These are phyloP conservation scores for Fabrea salina DNA, from an alignment of 169 alveolate genomes.

Conservation along the genomic window DNA sequence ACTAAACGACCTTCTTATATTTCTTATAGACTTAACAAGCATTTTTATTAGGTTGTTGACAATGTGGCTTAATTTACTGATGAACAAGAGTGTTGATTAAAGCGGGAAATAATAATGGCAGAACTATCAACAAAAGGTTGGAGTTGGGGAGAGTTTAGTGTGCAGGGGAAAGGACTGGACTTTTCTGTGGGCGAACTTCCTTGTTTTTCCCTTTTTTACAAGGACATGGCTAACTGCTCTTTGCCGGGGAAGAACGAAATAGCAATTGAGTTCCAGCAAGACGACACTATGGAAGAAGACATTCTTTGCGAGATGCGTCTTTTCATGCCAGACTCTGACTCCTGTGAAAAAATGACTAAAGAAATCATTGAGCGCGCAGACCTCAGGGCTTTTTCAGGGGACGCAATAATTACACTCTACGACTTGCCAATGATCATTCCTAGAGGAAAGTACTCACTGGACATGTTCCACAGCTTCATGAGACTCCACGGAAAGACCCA, in stretches of 20 bases:
- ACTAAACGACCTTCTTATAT: background rate
- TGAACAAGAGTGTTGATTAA: too few relatives aligned
- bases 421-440: constrained; percentile 94
- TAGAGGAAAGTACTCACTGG: constrained; percentile 94
- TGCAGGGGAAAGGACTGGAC: background rate
- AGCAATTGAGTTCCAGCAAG: constrained; percentile 79
- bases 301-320: constrained; percentile 32
- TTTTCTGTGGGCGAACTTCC: constrained; percentile 61
- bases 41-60: too few relatives aligned
- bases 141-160: constrained; percentile 28
- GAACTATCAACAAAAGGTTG: constrained; percentile 18
- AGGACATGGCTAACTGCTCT: constrained; percentile 77
- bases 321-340: constrained; percentile 15
- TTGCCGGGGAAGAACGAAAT: constrained; percentile 84
- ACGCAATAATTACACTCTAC: constrained; percentile 86
- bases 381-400: constrained; percentile 88
- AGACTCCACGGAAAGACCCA: constrained; percentile 95
- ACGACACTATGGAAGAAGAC: constrained; percentile 36
- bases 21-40: background rate
- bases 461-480: constrained; percentile 85
- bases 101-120: constrained; percentile 22
- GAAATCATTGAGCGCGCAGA: constrained; percentile 85
- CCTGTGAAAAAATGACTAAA: constrained; percentile 37
- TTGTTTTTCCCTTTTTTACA: constrained; percentile 76
- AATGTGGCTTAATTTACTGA: too few relatives aligned